Percentiles rank a stretch among this genome's conserved stretches.
Conservation (phyloP, 2,329 filamentous ascomycete genomes). For the Phoma herbarum region DNA sequence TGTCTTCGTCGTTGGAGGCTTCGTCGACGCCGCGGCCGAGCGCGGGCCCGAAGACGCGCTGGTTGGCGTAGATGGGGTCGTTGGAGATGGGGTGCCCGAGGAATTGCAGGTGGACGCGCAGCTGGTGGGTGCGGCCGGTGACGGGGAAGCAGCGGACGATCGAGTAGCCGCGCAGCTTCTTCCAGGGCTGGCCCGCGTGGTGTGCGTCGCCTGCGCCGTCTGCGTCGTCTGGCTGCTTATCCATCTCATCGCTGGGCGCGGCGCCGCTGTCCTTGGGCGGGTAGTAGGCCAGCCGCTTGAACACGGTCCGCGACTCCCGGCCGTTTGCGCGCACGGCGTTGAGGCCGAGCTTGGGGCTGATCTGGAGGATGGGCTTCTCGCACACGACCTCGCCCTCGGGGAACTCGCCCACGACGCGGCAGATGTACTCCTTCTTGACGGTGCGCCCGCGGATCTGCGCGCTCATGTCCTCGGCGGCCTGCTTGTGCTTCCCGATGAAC, state of each 20-base stretch:
- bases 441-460: conserved; percentile 80
- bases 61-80: conserved; percentile 97
- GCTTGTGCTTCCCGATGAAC: conserved; percentile 91
- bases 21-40: conserved; percentile 75
- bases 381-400: conserved; percentile 91
- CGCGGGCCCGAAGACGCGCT: conserved; percentile 84
- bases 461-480: conserved; percentile 79
- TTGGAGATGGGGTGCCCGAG: conserved; percentile 95
- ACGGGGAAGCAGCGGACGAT: conserved; percentile 93
- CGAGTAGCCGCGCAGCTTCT: conserved; percentile 77
- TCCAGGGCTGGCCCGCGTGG: conserved; percentile 57
- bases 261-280: conserved; percentile 59
- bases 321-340: conserved; percentile 95
- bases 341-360: conserved; percentile 92
- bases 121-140: conserved; percentile 92
- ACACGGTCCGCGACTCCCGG: conserved; percentile 88
- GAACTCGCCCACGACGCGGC: conserved; percentile 88
- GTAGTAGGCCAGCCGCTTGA: conserved; percentile 92
- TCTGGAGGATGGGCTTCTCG: conserved; percentile 90
- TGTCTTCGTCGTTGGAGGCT: conserved; percentile 82
- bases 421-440: conserved; percentile 94
- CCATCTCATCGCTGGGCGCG: conserved; percentile 18
- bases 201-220: no score
- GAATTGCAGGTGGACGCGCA: conserved; percentile 93
- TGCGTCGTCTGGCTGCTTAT: no score